Evolutionary conservation across 2,329 filamentous ascomycete genomes (phyloP).

Genomic region (Aspergillus amoenus): DNA sequence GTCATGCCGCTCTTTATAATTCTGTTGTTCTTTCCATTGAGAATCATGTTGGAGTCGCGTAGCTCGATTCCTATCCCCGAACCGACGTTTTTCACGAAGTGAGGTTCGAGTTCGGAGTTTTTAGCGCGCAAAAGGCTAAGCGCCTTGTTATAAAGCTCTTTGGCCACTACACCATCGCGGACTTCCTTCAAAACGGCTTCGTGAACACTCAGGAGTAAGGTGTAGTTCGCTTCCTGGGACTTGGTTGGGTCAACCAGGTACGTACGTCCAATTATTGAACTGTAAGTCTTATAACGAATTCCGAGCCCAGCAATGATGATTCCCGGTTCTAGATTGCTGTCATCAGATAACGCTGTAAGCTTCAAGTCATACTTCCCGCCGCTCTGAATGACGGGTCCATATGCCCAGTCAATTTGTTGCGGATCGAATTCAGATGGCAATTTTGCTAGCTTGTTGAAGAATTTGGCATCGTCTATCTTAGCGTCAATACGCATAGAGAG

Average conservation of each 20-base stretch:
- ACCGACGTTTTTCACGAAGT: slow-evolving; percentile 90
- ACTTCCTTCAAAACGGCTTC: slow-evolving; percentile 88
- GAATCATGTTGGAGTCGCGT: slow-evolving; percentile 75
- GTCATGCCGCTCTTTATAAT: slow-evolving; percentile 96
- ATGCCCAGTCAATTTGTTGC: slow-evolving; percentile 87
- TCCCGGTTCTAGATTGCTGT: slow-evolving; percentile 81
- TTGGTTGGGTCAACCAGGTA: slow-evolving; percentile 98
- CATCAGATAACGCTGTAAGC: slow-evolving; percentile 74
- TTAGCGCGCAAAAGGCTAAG: slow-evolving; percentile 76
- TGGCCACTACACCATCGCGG: slow-evolving; percentile 78
- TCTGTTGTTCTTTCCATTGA: slow-evolving; percentile 84
- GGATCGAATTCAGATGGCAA: slow-evolving; percentile 84
- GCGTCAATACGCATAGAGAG: slow-evolving; percentile 84
- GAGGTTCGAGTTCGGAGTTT: slow-evolving; percentile 92
- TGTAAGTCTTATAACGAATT: slow-evolving; percentile 93
- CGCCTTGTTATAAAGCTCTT: slow-evolving; percentile 91
- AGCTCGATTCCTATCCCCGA: slow-evolving; percentile 91
- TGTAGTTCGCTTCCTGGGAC: slow-evolving; percentile 91
- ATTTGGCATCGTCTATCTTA: slow-evolving; percentile 91
- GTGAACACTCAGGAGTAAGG: slow-evolving; percentile 79
- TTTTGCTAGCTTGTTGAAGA: slow-evolving; percentile 82
- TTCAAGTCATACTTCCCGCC: slow-evolving; percentile 93
- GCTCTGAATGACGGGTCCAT: slow-evolving; percentile 88
- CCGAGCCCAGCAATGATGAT: slow-evolving; percentile 93
- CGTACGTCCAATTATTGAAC: slow-evolving; percentile 85